Percentiles rank a stretch among this genome's conserved stretches.
phyloP scores from a whole-genome alignment of 2,329 filamentous ascomycete species.

The Davidsoniella australis region DNA sequence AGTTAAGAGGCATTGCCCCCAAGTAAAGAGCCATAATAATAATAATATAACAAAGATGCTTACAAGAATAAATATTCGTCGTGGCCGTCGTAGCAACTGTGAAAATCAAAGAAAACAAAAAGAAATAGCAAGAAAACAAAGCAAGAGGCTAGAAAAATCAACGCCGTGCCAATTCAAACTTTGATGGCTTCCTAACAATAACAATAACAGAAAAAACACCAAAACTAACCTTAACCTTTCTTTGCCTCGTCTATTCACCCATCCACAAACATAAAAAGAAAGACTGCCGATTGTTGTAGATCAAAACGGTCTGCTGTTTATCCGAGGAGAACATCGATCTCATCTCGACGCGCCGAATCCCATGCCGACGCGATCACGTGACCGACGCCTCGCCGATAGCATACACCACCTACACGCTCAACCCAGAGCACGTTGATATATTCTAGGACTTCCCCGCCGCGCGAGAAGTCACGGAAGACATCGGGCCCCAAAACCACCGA shows the following conservation, averaged over 20 bases:
- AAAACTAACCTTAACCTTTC: constrained; percentile 2
- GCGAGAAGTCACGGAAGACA: constrained; percentile 23
- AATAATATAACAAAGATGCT: too few species aligned
- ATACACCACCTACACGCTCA: constrained; percentile 26
- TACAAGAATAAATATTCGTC: too few species aligned
- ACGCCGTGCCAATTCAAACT: neutral
- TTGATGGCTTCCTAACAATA: neutral
- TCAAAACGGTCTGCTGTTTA: constrained; percentile 14
- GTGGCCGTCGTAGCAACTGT: too few species aligned
- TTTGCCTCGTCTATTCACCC: neutral
- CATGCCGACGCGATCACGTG: constrained; percentile 26
- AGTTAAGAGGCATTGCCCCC: too few species aligned
- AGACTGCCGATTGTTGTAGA: neutral
- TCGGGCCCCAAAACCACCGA: constrained; percentile 25
- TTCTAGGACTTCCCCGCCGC: constrained; percentile 24
- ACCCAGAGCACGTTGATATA: constrained; percentile 31
- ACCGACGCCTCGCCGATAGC: constrained; percentile 25
- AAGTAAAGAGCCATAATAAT: neutral
- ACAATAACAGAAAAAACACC: neutral
- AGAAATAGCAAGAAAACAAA: neutral
- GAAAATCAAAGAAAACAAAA: neutral
- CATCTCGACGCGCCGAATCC: constrained; percentile 23
- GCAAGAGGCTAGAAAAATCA: neutral
- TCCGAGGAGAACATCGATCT: constrained; percentile 26
- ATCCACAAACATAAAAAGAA: neutral